Conservation (phyloP, 2,329 filamentous ascomycete species). For the Fusarium sp. region DNA sequence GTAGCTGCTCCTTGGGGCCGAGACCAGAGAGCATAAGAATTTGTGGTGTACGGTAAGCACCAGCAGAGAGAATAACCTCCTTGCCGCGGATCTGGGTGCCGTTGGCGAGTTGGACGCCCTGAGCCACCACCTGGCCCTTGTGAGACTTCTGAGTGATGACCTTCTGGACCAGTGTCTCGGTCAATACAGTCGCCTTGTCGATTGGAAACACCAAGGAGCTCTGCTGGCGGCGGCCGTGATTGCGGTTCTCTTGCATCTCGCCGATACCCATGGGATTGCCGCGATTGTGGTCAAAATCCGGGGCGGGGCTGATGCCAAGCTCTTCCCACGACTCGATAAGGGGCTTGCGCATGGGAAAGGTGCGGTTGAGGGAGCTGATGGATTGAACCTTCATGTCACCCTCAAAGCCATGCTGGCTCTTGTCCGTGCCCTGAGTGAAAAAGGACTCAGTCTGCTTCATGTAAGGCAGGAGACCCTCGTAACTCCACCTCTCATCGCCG, state of each 20-base stretch:
- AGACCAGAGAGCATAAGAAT: constrained; percentile 54
- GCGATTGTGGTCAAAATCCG: constrained; percentile 36
- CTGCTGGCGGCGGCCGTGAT: constrained; percentile 36
- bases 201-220: constrained; percentile 37
- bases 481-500: background rate
- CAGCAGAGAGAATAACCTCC: constrained; percentile 53
- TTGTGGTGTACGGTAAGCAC: constrained; percentile 51
- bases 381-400: constrained; percentile 50
- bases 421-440: background rate
- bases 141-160: constrained; percentile 20
- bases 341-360: constrained; percentile 52
- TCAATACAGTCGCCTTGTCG: constrained; percentile 40
- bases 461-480: background rate
- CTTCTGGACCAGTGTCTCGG: constrained; percentile 38
- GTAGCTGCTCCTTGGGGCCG: constrained; percentile 42
- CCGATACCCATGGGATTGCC: constrained; percentile 47
- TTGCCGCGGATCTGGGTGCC: constrained; percentile 40
- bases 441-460: background rate
- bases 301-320: constrained; percentile 46
- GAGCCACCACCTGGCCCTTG: background rate
- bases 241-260: constrained; percentile 42
- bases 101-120: constrained; percentile 8
- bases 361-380: constrained; percentile 46
- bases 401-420: constrained; percentile 51
- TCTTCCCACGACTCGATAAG: constrained; percentile 53